phyloP scores from a whole-genome alignment of 345 rosid genomes.

The Salix arbutifolia region DNA sequence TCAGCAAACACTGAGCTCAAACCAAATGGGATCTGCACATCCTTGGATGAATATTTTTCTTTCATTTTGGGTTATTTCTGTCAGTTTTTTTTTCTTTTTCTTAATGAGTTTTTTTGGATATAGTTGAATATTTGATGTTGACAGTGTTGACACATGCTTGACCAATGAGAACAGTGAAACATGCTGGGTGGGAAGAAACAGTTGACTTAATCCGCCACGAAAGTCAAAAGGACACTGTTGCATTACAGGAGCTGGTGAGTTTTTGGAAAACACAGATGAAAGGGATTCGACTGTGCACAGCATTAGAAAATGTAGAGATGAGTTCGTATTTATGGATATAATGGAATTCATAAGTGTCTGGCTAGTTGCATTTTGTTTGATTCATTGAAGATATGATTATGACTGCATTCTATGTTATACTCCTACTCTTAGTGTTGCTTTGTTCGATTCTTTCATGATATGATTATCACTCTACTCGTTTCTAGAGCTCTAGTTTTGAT shows the following conservation, averaged over 20 bases:
- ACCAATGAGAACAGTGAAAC: not conserved
- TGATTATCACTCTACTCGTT: not conserved
- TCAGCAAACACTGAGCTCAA: not conserved
- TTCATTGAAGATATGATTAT: not conserved
- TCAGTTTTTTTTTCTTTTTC: not conserved
- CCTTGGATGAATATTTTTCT: not conserved
- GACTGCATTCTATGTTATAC: not conserved
- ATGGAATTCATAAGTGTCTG: not conserved
- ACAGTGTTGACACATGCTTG: not conserved
- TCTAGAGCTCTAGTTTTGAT: not conserved
- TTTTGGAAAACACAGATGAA: not conserved
- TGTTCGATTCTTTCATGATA: not conserved
- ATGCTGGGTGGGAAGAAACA: conserved; percentile 3
- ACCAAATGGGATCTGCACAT: not conserved
- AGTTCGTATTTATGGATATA: not conserved
- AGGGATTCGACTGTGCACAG: not conserved
- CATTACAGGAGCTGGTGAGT: not conserved
- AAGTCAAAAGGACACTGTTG: not conserved
- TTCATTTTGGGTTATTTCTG: not conserved
- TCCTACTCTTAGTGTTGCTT: not conserved
- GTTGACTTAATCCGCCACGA: not conserved
- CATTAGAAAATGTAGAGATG: not conserved
- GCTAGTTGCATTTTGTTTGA: too few relatives aligned
- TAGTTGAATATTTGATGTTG: not conserved
- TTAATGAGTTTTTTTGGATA: not conserved